A percentile compares a stretch with the other conserved stretches of the same genome.
Evolutionary conservation across 176 grass and related monocot genomes (phyloP).

Genomic region (Juncus effusus): DNA sequence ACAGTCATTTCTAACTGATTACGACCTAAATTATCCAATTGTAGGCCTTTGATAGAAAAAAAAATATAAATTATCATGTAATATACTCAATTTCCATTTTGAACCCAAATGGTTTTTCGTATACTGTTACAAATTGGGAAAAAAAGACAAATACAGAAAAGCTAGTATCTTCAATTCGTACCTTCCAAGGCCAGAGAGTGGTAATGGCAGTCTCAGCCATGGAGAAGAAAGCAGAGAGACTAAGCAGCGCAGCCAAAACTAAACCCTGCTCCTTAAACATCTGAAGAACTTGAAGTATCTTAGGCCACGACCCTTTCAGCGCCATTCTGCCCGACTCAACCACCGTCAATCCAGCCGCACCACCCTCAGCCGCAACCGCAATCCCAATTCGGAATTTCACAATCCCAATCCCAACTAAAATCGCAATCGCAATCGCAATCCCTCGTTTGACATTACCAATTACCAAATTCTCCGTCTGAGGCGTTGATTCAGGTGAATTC

Average conservation of each 20-base stretch:
- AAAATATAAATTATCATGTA: too few species aligned
- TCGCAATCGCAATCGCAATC: constrained; percentile 11
- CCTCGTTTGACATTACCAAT: not conserved
- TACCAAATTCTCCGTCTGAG: too few species aligned
- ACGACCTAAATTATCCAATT: not conserved
- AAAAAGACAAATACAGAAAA: not conserved
- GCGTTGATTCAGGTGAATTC: too few species aligned
- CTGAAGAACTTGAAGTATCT: constrained; percentile 53
- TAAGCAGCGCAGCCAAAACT: constrained; percentile 48
- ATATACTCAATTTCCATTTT: not conserved
- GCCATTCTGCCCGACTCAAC: constrained; percentile 29
- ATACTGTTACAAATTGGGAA: not conserved
- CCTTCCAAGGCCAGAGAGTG: constrained; percentile 99
- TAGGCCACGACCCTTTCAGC: constrained; percentile 49
- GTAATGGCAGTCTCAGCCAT: constrained; percentile 98
- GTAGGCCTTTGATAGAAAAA: too few species aligned
- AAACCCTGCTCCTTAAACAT: constrained; percentile 78
- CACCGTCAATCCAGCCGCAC: constrained; percentile 32
- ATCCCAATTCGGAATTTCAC: constrained; percentile 30
- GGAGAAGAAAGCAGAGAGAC: constrained; percentile 96
- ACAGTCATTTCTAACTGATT: not conserved
- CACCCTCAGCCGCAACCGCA: constrained; percentile 26
- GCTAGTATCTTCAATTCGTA: constrained; percentile 15
- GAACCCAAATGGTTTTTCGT: not conserved
- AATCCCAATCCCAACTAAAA: constrained; percentile 25